phyloP scores from a whole-genome alignment of 2,329 filamentous ascomycete species.

The Cladophialophora psammophila region DNA sequence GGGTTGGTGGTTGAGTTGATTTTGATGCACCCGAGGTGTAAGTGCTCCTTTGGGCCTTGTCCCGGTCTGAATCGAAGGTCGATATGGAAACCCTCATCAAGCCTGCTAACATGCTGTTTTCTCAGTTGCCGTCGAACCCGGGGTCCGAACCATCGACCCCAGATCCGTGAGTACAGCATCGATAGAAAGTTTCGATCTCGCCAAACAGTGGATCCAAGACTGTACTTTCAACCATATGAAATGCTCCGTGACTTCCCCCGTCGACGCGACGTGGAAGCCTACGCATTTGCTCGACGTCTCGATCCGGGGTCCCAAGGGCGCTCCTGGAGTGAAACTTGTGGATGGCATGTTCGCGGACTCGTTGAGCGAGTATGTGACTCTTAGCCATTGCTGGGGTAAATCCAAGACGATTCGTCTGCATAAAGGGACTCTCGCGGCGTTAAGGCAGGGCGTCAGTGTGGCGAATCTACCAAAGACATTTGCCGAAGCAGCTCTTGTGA shows the following conservation, averaged over 20 bases:
- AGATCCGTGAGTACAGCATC: constrained; percentile 36
- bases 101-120: neutral
- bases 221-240: constrained; percentile 42
- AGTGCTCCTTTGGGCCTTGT: constrained; percentile 12
- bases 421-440: constrained; percentile 38
- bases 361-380: constrained; percentile 39
- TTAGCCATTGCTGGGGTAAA: constrained; percentile 41
- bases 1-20: constrained; percentile 39
- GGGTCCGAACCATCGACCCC: constrained; percentile 38
- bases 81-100: neutral
- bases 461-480: constrained; percentile 40
- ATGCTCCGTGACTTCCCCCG: constrained; percentile 36
- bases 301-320: constrained; percentile 34
- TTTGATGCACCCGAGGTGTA: constrained; percentile 40
- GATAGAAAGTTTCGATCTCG: constrained; percentile 38
- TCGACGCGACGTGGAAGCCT: constrained; percentile 36
- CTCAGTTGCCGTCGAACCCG: constrained; percentile 40
- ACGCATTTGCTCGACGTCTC: constrained; percentile 41
- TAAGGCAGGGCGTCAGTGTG: constrained; percentile 38
- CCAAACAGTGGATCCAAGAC: constrained; percentile 40
- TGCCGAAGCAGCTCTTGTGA: constrained; percentile 38
- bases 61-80: neutral
- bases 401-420: constrained; percentile 38
- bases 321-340: constrained; percentile 38
- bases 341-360: constrained; percentile 40